Conservation (phyloP, 2,329 filamentous ascomycete species). For the Calonectria montana region DNA sequence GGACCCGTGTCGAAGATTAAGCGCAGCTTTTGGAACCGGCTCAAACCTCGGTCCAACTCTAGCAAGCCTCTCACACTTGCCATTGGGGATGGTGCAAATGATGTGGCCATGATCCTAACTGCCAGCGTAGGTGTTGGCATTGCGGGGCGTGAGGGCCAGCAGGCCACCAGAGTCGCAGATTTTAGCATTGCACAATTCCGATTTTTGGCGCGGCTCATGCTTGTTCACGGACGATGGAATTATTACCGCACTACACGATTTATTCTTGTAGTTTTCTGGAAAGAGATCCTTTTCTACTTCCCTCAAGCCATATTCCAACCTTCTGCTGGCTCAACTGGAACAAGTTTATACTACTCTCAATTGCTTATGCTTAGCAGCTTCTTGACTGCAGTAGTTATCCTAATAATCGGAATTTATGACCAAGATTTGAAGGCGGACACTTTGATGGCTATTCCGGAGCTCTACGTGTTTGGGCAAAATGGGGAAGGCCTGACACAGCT, state of each 20-base stretch:
- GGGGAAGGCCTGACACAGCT: constrained; percentile 78
- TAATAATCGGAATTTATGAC: constrained; percentile 92
- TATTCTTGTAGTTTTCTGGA: constrained; percentile 92
- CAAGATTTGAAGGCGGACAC: constrained; percentile 88
- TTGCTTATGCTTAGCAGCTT: constrained; percentile 88
- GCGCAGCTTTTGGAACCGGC: constrained; percentile 48
- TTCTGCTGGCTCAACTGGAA: constrained; percentile 89
- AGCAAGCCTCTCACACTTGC: constrained; percentile 77
- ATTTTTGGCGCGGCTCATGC: constrained; percentile 84
- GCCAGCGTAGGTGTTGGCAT: constrained; percentile 90
- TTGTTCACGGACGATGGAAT: constrained; percentile 92
- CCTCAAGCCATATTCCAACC: constrained; percentile 86
- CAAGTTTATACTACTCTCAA: constrained; percentile 80
- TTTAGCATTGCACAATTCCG: constrained; percentile 93
- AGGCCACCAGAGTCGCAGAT: constrained; percentile 89
- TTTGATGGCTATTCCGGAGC: constrained; percentile 87
- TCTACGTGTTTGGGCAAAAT: constrained; percentile 86
- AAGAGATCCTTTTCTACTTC: constrained; percentile 84
- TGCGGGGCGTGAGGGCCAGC: constrained; percentile 89
- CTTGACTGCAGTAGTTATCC: constrained; percentile 92
- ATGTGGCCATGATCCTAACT: constrained; percentile 93
- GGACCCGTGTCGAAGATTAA: constrained; percentile 55
- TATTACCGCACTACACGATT: constrained; percentile 93
- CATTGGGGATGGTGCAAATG: constrained; percentile 93
- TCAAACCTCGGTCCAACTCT: not conserved